phyloP scores from a whole-genome alignment of 2,329 filamentous ascomycete genomes.

The Monosporascus cannonballus region DNA sequence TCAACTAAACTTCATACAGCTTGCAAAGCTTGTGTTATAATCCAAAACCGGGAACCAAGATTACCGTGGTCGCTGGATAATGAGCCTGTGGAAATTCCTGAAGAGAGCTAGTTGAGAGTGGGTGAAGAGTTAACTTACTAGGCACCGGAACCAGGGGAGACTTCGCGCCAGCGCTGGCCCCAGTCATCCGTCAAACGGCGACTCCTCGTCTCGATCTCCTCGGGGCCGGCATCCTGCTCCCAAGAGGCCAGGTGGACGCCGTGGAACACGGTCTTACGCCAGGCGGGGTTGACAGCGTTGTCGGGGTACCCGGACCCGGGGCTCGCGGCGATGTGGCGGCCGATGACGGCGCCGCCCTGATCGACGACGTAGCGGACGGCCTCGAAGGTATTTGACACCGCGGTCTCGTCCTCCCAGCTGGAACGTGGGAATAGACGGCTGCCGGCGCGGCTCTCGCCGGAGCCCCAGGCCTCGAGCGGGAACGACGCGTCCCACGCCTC shows the following conservation, averaged over 20 bases:
- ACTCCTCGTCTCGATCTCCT: slow-evolving; percentile 19
- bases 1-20: not conserved
- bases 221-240: slow-evolving; percentile 17
- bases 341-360: slow-evolving; percentile 24
- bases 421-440: slow-evolving; percentile 35
- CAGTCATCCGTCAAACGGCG: slow-evolving; percentile 18
- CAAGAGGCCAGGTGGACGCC: slow-evolving; percentile 15
- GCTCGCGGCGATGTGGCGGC: slow-evolving; percentile 18
- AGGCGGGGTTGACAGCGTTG: slow-evolving; percentile 32
- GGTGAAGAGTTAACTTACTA: slow-evolving; percentile 3
- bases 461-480: slow-evolving; percentile 22
- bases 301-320: slow-evolving; percentile 21
- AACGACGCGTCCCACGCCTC: slow-evolving; percentile 21
- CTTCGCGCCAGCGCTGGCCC: slow-evolving; percentile 14
- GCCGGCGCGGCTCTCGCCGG: slow-evolving; percentile 25
- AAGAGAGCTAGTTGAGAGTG: not conserved
- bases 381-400: slow-evolving; percentile 26
- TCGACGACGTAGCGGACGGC: slow-evolving; percentile 28
- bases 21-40: not conserved
- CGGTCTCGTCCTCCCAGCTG: slow-evolving; percentile 30
- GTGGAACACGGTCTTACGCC: slow-evolving; percentile 27
- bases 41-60: not conserved
- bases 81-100: not conserved
- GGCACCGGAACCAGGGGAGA: slow-evolving; percentile 17
- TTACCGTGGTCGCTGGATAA: no score